Evolutionary conservation across 2,329 filamentous ascomycete species (phyloP), one percentile per base, ranked within the genome.

Genomic region (Colletotrichum navitas): DNA sequence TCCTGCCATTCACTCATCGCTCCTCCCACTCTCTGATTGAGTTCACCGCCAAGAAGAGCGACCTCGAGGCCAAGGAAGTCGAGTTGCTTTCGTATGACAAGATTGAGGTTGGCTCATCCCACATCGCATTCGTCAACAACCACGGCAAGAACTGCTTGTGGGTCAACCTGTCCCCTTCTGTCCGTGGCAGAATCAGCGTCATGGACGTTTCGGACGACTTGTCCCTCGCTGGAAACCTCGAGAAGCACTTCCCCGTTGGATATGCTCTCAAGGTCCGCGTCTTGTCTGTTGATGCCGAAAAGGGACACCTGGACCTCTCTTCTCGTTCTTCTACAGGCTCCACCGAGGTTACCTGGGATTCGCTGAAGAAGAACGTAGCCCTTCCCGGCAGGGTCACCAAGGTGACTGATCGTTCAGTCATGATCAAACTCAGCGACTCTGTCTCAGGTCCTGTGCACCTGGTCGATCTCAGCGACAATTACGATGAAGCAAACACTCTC

Each of bases 41-140:
- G 80, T 87, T 98, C 63, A 96, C 95, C 5, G 89, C 92, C 5
- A 98, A 95, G 82, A 87, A 89, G 43, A 92, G 89, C 68, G 88
- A 92, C 70, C 80, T 91, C 51, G 86, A 90, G 64, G 79, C 79
- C 26, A 80, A 81, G 14, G 74, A 79, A 8, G 76, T 81, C 0
- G 76, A 83, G 43, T 83, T 91, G 1, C 84, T 97, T 56, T 90
- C 90, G 10, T 84, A 98, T 41, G 90, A 93, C 34, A 89, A 93
- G 71, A 83, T 99, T 73, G 86, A 92, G 76, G 84, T 89, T 62
- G 94, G 92, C 24, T 91, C 92, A 24, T 89, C 87, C 2, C 90
- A 93, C 81, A 81, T 97, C 62, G 95, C 92, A 1, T 98, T 95
- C 78, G 90, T 99, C 79, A 99, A 98, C 85, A 98, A 98, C 78